Evolutionary conservation across 108 stramenopile genomes (phyloP), one percentile per base, ranked within the genome.

Genomic region (Nitzschia sp.): DNA sequence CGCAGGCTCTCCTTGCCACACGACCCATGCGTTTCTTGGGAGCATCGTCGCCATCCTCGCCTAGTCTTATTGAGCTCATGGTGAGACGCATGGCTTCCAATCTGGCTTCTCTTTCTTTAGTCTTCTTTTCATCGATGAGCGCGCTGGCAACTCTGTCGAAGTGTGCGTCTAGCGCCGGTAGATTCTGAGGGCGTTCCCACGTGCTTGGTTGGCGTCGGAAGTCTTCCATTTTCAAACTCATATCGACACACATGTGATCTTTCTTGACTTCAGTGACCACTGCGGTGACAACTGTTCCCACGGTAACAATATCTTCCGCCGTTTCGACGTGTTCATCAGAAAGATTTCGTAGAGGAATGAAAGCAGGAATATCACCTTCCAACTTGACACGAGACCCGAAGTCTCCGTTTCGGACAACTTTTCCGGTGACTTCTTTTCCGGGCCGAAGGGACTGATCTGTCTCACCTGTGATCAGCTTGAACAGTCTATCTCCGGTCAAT

Each of bases 241-340:
- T 80, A 64, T 93, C 93, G 32, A 96, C 90, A 33, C 81, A 85
- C 79, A 96, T 86, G 47, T 93, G 90, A 58, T 96, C 96, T 82
- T 94, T 94, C 68, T 93, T 92, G 6, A 96, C 92, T 70, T 91
- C 87, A 8, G 90, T 91, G 6, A 96, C 78, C 35, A 94, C 59
- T 11, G 90, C 93, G 4, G 88, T 90, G 16, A 95, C 88, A 50
- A 93, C 78, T 19, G 80, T 72, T 15, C 93, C 96, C 53, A 82
- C 82, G 8, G 77, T 53, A 6, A 96, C 89, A 72, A 90, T 63
- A 48, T 94, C 90, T 58, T 94, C 91, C 22, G 90, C 88, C 34
- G 89, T 63, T 71, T 94, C 93, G 33, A 92, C 91, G 64, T 92
- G 91, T 28, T 86, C 91, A 76, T 90, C 90, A n/a, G 85, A 71